These are phyloP conservation scores for Umbelopsis isabellina DNA, from an alignment of 192 early-diverging fungal genomes.

Conservation along the genomic window DNA sequence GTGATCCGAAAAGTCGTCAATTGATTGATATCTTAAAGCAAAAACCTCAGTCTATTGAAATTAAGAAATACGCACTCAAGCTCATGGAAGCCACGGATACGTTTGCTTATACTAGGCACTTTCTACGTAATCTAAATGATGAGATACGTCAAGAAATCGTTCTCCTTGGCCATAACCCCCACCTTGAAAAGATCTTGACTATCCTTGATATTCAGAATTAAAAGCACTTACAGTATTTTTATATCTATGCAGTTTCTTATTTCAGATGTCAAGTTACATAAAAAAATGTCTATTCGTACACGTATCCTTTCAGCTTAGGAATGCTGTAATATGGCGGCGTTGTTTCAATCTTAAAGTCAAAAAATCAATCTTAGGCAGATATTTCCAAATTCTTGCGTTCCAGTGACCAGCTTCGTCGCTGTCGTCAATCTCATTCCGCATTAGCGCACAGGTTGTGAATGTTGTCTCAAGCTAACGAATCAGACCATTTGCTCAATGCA, in stretches of 20 bases:
- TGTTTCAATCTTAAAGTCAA: too few species aligned
- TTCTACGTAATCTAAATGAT: conserved; percentile 58
- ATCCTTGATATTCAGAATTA: conserved; percentile 34
- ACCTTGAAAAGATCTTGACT: conserved; percentile 57
- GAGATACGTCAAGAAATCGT: conserved; percentile 59
- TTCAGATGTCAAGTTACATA: background rate
- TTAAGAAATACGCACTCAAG: conserved; percentile 80
- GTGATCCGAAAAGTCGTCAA: conserved; percentile 48
- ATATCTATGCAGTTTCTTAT: background rate
- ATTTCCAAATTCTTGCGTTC: too few species aligned
- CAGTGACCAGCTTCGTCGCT: too few species aligned
- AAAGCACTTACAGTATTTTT: background rate
- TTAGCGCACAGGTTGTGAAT: too few species aligned
- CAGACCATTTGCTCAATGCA: too few species aligned
- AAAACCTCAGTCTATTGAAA: conserved; percentile 65
- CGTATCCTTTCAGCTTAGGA: too few species aligned
- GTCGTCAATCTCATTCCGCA: too few species aligned
- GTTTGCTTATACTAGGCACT: conserved; percentile 67
- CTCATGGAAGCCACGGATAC: conserved; percentile 67
- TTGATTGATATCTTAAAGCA: conserved; percentile 79
- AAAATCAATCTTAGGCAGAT: too few species aligned
- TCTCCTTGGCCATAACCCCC: conserved; percentile 68
- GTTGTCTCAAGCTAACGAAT: too few species aligned
- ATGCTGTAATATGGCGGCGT: too few species aligned
- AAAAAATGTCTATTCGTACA: too few species aligned